phyloP scores from a whole-genome alignment of 139 green algal genomes.

The Gonium pectorale region DNA sequence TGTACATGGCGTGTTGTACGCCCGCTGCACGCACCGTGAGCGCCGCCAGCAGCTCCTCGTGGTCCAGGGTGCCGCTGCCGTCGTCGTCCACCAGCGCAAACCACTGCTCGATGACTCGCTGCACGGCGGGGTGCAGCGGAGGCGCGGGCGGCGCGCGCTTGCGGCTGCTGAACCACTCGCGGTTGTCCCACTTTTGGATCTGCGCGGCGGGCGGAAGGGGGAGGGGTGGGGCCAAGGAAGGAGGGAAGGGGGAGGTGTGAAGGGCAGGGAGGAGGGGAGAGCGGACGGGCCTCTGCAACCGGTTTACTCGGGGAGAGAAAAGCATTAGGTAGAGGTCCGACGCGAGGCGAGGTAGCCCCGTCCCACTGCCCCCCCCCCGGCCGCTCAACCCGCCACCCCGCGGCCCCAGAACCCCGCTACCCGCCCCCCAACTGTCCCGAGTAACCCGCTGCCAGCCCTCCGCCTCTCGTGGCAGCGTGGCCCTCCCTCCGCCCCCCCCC shows the following conservation, averaged over 20 bases:
- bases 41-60: slow-evolving; percentile 59
- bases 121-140: slow-evolving; percentile 42
- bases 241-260: not conserved
- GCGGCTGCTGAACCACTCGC: slow-evolving; percentile 33
- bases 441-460: too few relatives aligned
- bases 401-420: too few relatives aligned
- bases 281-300: too few relatives aligned
- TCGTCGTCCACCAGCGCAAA: slow-evolving; percentile 61
- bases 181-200: slow-evolving; percentile 44
- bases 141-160: slow-evolving; percentile 38
- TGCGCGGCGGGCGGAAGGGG: not conserved
- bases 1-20: not conserved
- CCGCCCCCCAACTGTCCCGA: too few relatives aligned
- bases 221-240: not conserved
- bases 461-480: not conserved
- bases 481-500: not conserved
- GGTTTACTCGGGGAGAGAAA: too few relatives aligned
- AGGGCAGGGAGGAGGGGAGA: not conserved
- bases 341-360: too few relatives aligned
- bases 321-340: too few relatives aligned
- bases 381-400: too few relatives aligned
- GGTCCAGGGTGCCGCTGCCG: slow-evolving; percentile 61
- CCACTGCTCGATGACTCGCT: slow-evolving; percentile 39
- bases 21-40: slow-evolving; percentile 6
- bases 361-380: too few relatives aligned